Percentiles rank a stretch among this genome's conserved stretches.
phyloP scores from a whole-genome alignment of 164 flowering plant genomes.

The Kalanchoe fedtschenkoi region DNA sequence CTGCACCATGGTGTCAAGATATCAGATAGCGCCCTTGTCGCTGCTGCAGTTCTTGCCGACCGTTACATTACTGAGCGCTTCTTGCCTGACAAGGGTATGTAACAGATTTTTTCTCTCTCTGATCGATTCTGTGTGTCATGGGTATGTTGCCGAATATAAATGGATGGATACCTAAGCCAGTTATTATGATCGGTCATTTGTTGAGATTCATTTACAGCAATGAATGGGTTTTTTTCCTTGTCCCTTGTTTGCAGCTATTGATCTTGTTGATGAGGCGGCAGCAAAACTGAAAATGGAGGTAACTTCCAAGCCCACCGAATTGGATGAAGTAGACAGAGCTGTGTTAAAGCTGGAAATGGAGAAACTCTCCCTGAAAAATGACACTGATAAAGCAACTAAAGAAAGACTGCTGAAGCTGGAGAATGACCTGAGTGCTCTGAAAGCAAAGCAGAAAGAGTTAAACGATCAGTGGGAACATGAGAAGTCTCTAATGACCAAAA shows the following conservation, averaged over 20 bases:
- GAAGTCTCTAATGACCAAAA: conserved; percentile 61
- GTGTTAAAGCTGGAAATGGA: conserved; percentile 84
- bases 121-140: no score
- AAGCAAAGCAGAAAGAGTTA: conserved; percentile 75
- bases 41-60: conserved; percentile 86
- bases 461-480: conserved; percentile 72
- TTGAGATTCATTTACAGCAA: no score
- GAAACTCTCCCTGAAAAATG: conserved; percentile 76
- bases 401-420: conserved; percentile 76
- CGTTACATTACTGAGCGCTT: conserved; percentile 87
- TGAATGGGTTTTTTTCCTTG: no score
- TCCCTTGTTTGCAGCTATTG: conserved; percentile 51
- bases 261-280: conserved; percentile 97
- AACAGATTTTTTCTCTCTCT: no score
- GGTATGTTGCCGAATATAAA: no score
- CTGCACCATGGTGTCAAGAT: conserved; percentile 94
- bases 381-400: conserved; percentile 76
- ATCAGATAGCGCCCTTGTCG: conserved; percentile 85
- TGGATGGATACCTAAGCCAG: no score
- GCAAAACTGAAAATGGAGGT: conserved; percentile 98
- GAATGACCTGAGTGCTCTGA: conserved; percentile 50
- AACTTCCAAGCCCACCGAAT: conserved; percentile 86
- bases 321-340: conserved; percentile 90
- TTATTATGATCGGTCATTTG: neutral
- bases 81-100: conserved; percentile 89